Percentiles rank a stretch among this genome's conserved stretches.
These are phyloP conservation scores for Argentina anserina DNA, from an alignment of 306 rosid genomes.

Conservation along the genomic window DNA sequence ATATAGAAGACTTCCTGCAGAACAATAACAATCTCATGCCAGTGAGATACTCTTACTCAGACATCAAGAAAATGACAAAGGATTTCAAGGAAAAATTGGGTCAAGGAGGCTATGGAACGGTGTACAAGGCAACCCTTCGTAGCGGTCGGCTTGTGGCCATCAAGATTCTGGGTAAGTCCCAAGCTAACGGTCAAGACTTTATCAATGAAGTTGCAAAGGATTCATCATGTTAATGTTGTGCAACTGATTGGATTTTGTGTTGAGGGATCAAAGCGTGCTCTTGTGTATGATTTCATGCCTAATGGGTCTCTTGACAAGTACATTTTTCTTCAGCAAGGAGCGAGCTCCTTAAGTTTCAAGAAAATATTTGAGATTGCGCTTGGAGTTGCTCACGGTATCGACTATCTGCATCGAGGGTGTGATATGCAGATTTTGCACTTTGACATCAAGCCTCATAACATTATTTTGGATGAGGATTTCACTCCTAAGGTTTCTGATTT, in stretches of 20 bases:
- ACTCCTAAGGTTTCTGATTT: neutral
- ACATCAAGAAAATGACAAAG: neutral
- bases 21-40: neutral
- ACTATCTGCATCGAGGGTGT: constrained; percentile 2
- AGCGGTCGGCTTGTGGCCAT: neutral
- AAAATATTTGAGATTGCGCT: neutral
- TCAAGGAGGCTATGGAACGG: neutral
- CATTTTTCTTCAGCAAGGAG: constrained; percentile 1
- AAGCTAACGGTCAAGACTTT: neutral
- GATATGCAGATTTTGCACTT: neutral
- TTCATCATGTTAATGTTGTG: neutral
- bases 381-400: neutral
- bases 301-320: neutral
- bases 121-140: constrained; percentile 4
- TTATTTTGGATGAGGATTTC: neutral
- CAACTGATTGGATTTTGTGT: constrained; percentile 6
- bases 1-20: neutral
- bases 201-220: neutral
- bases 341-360: neutral
- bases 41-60: constrained; percentile 4
- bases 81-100: neutral
- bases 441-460: neutral
- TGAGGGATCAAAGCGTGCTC: constrained; percentile 1
- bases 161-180: neutral
- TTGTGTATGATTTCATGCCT: neutral